phyloP scores from a whole-genome alignment of 2,329 filamentous ascomycete species.

The Neonectria faginata region DNA sequence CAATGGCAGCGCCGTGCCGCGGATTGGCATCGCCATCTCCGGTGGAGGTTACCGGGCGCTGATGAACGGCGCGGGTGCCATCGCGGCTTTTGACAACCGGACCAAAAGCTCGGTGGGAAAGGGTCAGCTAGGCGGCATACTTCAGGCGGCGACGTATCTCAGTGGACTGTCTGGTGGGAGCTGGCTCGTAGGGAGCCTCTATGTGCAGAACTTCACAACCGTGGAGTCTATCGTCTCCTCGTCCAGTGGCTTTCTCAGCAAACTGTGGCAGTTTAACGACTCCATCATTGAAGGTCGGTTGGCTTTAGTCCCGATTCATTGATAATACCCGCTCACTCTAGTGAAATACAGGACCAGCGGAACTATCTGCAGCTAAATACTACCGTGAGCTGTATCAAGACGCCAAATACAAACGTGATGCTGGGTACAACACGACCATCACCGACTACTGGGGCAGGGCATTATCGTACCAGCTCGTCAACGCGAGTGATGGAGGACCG shows the following conservation, averaged over 20 bases:
- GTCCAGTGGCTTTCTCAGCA: constrained; percentile 29
- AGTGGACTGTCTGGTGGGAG: constrained; percentile 79
- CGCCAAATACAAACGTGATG: constrained; percentile 71
- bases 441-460: constrained; percentile 87
- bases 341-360: constrained; percentile 27
- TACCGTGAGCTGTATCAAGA: constrained; percentile 69
- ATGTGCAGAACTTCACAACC: constrained; percentile 80
- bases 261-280: constrained; percentile 35
- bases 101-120: constrained; percentile 67
- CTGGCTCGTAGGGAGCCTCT: constrained; percentile 81
- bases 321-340: background rate
- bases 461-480: constrained; percentile 81
- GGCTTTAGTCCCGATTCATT: background rate
- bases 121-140: constrained; percentile 71
- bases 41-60: constrained; percentile 84
- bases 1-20: constrained; percentile 67
- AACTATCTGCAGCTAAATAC: constrained; percentile 56
- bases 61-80: constrained; percentile 79
- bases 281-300: constrained; percentile 47
- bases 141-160: constrained; percentile 81
- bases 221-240: constrained; percentile 56
- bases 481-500: constrained; percentile 74
- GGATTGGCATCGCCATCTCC: constrained; percentile 77
- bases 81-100: constrained; percentile 79
- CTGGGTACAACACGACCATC: constrained; percentile 71